Evolutionary conservation across 2,329 filamentous ascomycete species (phyloP).

Genomic region (Epichloe festucae): DNA sequence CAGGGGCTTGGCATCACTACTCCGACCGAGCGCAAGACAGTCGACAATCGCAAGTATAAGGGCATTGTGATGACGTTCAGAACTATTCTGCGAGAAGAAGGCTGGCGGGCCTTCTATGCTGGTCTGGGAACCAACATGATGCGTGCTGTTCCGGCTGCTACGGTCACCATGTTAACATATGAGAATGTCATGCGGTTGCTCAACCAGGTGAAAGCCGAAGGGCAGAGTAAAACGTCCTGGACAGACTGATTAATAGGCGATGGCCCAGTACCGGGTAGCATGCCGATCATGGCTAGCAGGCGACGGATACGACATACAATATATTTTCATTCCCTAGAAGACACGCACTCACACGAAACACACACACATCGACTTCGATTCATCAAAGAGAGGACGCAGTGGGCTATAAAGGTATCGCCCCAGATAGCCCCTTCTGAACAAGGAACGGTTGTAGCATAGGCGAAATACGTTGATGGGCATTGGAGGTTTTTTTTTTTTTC

Average conservation of each 20-base stretch:
- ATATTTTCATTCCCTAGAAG: not conserved
- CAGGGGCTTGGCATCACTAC: constrained; percentile 35
- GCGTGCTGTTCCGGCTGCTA: constrained; percentile 84
- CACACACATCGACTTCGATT: not conserved
- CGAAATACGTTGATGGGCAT: constrained; percentile 14
- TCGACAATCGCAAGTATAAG: constrained; percentile 45
- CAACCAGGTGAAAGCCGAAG: constrained; percentile 29
- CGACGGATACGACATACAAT: not conserved
- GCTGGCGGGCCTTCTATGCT: constrained; percentile 92
- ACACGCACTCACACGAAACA: constrained; percentile 7
- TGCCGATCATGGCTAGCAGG: not conserved
- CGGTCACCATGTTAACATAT: constrained; percentile 95
- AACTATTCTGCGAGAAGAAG: constrained; percentile 80
- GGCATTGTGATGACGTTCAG: constrained; percentile 73
- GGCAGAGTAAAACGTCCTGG: constrained; percentile 19
- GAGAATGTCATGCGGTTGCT: constrained; percentile 57
- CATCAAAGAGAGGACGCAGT: constrained; percentile 3
- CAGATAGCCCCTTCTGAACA: constrained; percentile 1
- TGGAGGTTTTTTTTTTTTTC: constrained; percentile 7
- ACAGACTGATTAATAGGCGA: constrained; percentile 5
- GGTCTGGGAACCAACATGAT: constrained; percentile 98
- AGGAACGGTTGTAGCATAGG: constrained; percentile 22
- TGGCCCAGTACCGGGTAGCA: no score
- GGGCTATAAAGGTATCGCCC: not conserved
- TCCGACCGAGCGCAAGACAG: constrained; percentile 14